These are phyloP conservation scores for Silybum marianum DNA, from an alignment of 129 eudicot genomes.

Conservation along the genomic window DNA sequence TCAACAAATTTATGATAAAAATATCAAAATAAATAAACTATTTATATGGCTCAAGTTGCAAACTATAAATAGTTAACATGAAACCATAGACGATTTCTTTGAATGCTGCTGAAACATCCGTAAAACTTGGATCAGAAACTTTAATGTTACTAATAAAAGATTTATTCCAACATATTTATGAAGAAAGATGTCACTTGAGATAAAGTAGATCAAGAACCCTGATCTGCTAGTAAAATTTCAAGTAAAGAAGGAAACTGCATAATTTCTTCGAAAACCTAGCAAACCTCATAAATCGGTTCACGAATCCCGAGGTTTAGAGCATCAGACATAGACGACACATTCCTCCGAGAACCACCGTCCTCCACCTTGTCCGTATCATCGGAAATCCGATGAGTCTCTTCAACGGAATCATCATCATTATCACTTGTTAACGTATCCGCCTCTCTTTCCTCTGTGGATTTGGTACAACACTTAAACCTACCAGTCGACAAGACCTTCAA, in stretches of 20 bases:
- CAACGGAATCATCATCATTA: slow-evolving; percentile 36
- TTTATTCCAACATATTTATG: not conserved
- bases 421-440: slow-evolving; percentile 39
- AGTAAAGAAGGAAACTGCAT: not conserved
- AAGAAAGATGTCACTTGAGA: not conserved
- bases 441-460: slow-evolving; percentile 52
- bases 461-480: slow-evolving; percentile 46
- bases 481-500: slow-evolving; percentile 16
- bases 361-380: slow-evolving; percentile 29
- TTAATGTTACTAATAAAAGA: not conserved
- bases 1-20: not conserved
- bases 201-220: slow-evolving; percentile 8
- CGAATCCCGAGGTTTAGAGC: slow-evolving; percentile 75
- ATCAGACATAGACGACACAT: slow-evolving; percentile 36
- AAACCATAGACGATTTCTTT: not conserved
- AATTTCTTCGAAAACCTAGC: not conserved
- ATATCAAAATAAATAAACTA: not conserved
- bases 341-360: slow-evolving; percentile 46
- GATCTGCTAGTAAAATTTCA: not conserved
- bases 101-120: not conserved
- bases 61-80: not conserved
- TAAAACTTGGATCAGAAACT: not conserved
- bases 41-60: not conserved
- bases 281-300: slow-evolving; percentile 91
- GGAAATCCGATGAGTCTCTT: slow-evolving; percentile 24